Evolutionary conservation across 345 rosid species (phyloP).

Genomic region (Aethionema arabicum): DNA sequence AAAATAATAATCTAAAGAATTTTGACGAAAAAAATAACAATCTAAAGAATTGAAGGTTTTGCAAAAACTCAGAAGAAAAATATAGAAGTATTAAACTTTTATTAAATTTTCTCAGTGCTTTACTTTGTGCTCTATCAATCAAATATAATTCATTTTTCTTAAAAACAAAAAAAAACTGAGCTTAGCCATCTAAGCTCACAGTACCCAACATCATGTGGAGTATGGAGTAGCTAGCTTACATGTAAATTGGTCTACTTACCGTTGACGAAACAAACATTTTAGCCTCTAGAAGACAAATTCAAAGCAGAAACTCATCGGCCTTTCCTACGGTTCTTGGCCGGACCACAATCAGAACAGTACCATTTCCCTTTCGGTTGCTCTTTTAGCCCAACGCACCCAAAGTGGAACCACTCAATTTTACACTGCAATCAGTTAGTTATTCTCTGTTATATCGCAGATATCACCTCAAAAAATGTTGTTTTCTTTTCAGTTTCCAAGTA

Average conservation of each 20-base stretch:
- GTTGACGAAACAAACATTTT: not conserved
- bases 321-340: conserved; percentile 64
- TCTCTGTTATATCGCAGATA: not conserved
- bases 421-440: conserved; percentile 52
- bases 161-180: too few species aligned
- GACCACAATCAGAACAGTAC: conserved; percentile 82
- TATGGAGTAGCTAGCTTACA: not conserved
- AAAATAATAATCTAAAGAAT: too few species aligned
- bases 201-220: too few species aligned
- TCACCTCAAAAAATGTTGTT: not conserved
- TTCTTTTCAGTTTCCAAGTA: not conserved
- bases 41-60: too few species aligned
- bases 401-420: conserved; percentile 99
- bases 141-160: too few species aligned
- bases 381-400: conserved; percentile 85
- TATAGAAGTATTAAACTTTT: too few species aligned
- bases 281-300: not conserved
- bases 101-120: too few species aligned
- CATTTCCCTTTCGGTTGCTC: conserved; percentile 95
- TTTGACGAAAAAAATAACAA: too few species aligned
- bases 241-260: conserved; percentile 1
- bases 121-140: too few species aligned
- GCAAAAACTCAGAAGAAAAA: too few species aligned
- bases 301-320: conserved; percentile 44
- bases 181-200: too few species aligned